Evolutionary conservation across 1,139 yeast species (phyloP).

Genomic region (Saccharomyces hybrid): DNA sequence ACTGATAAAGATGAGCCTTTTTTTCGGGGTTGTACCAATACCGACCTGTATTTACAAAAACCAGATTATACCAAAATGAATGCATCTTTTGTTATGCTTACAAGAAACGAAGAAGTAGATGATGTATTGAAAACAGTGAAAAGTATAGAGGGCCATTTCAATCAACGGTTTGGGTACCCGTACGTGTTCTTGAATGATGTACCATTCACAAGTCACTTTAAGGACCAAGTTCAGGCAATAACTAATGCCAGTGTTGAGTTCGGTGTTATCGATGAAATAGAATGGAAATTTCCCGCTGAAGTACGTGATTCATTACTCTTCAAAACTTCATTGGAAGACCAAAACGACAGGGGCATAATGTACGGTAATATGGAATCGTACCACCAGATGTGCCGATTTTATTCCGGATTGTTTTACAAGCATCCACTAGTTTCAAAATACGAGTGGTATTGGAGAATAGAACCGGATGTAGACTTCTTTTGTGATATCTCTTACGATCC

Average conservation of each 20-base stretch:
- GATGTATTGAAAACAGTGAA: constrained; percentile 63
- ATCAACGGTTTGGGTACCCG: constrained; percentile 82
- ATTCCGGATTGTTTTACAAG: constrained; percentile 42
- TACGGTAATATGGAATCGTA: constrained; percentile 75
- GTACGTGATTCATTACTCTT: constrained; percentile 29
- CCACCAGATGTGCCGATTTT: constrained; percentile 46
- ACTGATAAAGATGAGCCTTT: constrained; percentile 32
- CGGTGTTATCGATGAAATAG: too few relatives aligned
- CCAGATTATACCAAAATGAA: constrained; percentile 40
- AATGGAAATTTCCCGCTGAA: background rate
- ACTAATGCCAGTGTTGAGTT: too few relatives aligned
- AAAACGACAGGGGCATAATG: constrained; percentile 72
- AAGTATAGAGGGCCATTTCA: constrained; percentile 73
- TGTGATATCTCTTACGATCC: constrained; percentile 92
- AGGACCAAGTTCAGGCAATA: constrained; percentile 36
- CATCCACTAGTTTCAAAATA: constrained; percentile 58
- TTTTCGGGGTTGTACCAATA: constrained; percentile 43
- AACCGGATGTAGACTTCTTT: constrained; percentile 80
- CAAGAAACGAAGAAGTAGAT: constrained; percentile 62
- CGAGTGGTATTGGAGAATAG: constrained; percentile 94
- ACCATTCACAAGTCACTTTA: constrained; percentile 57
- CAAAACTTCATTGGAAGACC: constrained; percentile 46
- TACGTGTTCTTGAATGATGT: constrained; percentile 79
- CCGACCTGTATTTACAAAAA: constrained; percentile 26
- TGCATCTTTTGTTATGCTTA: constrained; percentile 72